phyloP scores from a whole-genome alignment of 192 early-diverging fungal species.

The Geranomyces variabilis region DNA sequence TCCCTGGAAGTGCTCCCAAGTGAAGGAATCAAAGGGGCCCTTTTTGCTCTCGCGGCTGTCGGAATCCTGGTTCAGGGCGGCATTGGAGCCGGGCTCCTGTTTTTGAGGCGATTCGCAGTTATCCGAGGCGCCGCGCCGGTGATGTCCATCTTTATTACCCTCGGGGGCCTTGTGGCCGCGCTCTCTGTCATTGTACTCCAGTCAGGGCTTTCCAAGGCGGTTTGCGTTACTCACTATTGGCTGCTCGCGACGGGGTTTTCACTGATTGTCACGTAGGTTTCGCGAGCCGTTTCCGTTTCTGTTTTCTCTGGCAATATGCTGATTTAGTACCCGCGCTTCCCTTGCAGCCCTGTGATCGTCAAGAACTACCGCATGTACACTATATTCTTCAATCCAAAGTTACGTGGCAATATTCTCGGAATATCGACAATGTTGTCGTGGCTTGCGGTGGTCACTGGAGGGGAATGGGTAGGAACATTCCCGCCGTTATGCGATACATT shows the following conservation, averaged over 20 bases:
- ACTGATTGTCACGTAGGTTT: conserved; percentile 4
- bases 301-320: neutral
- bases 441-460: neutral
- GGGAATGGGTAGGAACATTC: conserved; percentile 3
- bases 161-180: neutral
- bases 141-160: conserved; percentile 3
- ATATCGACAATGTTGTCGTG: neutral
- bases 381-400: conserved; percentile 7
- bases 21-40: neutral
- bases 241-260: neutral
- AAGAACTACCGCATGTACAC: conserved; percentile 12
- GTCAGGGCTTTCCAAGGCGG: neutral
- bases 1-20: neutral
- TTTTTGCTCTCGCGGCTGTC: conserved; percentile 3
- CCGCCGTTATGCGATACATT: no score
- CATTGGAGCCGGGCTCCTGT: neutral
- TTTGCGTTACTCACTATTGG: neutral
- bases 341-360: neutral
- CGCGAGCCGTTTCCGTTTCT: no score
- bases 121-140: neutral
- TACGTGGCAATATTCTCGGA: neutral
- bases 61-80: neutral
- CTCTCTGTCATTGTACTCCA: conserved; percentile 5
- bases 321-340: neutral
- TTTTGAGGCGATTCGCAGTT: neutral